These are phyloP conservation scores for Pisolithus marmoratus DNA, from an alignment of 768 basidiomycete genomes.

Conservation along the genomic window DNA sequence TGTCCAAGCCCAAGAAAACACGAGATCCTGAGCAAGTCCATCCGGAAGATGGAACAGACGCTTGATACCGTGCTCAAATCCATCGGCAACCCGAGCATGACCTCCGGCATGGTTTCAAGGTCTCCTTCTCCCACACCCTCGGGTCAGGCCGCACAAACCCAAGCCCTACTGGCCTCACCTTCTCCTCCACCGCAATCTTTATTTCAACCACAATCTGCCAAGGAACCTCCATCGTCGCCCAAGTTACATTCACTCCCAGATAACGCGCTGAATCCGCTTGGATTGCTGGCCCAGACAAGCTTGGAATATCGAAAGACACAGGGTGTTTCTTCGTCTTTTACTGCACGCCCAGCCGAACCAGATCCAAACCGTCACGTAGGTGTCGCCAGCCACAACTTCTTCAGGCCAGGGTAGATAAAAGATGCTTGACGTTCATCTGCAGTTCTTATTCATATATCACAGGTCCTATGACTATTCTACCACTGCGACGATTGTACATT, in stretches of 20 bases:
- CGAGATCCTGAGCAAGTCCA: constrained; percentile 71
- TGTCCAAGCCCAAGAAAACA: constrained; percentile 59
- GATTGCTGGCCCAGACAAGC: constrained; percentile 87
- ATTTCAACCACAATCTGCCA: constrained; percentile 17
- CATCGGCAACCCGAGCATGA: constrained; percentile 77
- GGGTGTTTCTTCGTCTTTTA: constrained; percentile 36
- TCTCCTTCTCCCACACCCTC: constrained; percentile 78
- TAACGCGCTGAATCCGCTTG: constrained; percentile 87
- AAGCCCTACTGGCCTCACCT: constrained; percentile 50
- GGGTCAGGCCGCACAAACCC: constrained; percentile 42
- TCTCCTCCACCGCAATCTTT: constrained; percentile 43
- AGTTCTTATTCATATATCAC: constrained; percentile 5
- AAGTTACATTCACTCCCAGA: constrained; percentile 90
- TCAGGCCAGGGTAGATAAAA: constrained; percentile 69
- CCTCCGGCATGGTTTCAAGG: constrained; percentile 75
- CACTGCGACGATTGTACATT: constrained; percentile 76
- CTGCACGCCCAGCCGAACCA: constrained; percentile 31
- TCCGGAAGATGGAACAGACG: constrained; percentile 88
- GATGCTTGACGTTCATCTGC: not conserved
- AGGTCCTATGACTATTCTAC: constrained; percentile 88
- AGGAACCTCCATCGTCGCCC: constrained; percentile 47
- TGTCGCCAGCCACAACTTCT: constrained; percentile 83
- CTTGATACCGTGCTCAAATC: constrained; percentile 89
- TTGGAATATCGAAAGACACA: constrained; percentile 67
- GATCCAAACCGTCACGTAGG: constrained; percentile 54